A percentile compares a stretch with the other conserved stretches of the same genome.
Evolutionary conservation across 1,284 basidiomycete species (phyloP).

Genomic region (Trichosporon asahii): DNA sequence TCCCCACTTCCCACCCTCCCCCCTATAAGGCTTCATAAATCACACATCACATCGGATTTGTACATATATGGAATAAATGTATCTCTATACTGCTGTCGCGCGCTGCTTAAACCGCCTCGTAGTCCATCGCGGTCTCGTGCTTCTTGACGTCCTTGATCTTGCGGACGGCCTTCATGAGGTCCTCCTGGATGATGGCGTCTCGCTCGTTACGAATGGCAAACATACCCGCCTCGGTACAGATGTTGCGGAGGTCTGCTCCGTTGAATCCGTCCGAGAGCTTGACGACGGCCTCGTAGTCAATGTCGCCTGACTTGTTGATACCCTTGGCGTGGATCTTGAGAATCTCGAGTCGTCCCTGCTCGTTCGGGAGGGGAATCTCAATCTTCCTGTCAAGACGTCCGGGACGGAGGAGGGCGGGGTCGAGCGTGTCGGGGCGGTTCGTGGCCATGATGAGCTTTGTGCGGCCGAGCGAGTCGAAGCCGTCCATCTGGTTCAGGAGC

Average conservation of each 20-base stretch:
- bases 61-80: constrained; percentile 12
- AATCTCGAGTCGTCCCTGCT: constrained; percentile 89
- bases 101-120: constrained; percentile 33
- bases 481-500: constrained; percentile 99
- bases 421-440: constrained; percentile 93
- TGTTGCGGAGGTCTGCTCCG: constrained; percentile 92
- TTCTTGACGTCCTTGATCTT: constrained; percentile 96
- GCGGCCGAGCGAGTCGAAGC: constrained; percentile 91
- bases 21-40: constrained; percentile 3
- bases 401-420: constrained; percentile 92
- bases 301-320: constrained; percentile 91
- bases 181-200: constrained; percentile 88
- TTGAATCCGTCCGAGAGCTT: constrained; percentile 95
- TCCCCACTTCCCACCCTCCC: neutral
- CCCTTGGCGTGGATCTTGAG: constrained; percentile 94
- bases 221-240: constrained; percentile 98
- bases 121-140: constrained; percentile 63
- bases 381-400: constrained; percentile 97
- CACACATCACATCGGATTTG: constrained; percentile 6
- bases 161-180: constrained; percentile 94
- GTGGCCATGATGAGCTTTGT: constrained; percentile 99
- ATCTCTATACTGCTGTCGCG: constrained; percentile 1
- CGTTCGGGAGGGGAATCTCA: constrained; percentile 96
- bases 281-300: constrained; percentile 95
- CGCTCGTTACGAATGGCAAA: constrained; percentile 96